Base-by-base conservation (phyloP, 495 filamentous ascomycete species). In the Penicillium herquei region DNA sequence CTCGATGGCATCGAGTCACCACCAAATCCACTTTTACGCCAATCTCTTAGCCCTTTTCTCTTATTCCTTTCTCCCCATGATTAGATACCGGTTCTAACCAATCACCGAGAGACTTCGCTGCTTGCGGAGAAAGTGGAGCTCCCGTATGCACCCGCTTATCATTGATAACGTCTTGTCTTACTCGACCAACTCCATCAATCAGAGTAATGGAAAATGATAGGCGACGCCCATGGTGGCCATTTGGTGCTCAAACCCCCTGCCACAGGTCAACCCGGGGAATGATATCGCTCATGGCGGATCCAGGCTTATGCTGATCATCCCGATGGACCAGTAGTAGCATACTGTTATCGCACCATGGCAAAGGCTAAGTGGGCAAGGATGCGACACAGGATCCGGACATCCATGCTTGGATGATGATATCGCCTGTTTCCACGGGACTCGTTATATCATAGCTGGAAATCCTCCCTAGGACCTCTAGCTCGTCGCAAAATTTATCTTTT, bases 1-100 rank as follows among this genome's bases (percentile, higher is more conserved):
- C 72, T 75, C 69, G 72, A 75, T 75, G 58, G 32, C 59, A 75
- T 75, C 70, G 72, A 73, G 72, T 75, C 70, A 74, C 43, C 10
- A 7, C n/a, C 4, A 31, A 44, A 33, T 48, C 26, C 44, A 26
- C 31, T 40, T 41, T 17, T 18, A 52, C 61, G 43, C 17, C 34
- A 58, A 55, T 58, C n/a, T 35, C 26, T 32, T 8, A 47, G 44
- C 52, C 54, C 58, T 26, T 40, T 50, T 49, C 51, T 52, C 49
- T 21, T 56, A 6, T 8, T 21, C 43, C 16, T 13, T 57, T 44
- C 41, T n/a, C 55, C 39, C 60, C 48, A 50, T 54, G 52, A 68
- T 62, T 66, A 63, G 62, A 64, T 68, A 65, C 31, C 21, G 40
- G 12, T 12, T 17, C 21, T 12, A 1, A 12, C 54, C 59, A 49